A percentile compares a stretch with the other conserved stretches of the same genome.
These are phyloP conservation scores for Coemansia sp. DNA, from an alignment of 192 early-diverging fungal genomes.

Conservation along the genomic window DNA sequence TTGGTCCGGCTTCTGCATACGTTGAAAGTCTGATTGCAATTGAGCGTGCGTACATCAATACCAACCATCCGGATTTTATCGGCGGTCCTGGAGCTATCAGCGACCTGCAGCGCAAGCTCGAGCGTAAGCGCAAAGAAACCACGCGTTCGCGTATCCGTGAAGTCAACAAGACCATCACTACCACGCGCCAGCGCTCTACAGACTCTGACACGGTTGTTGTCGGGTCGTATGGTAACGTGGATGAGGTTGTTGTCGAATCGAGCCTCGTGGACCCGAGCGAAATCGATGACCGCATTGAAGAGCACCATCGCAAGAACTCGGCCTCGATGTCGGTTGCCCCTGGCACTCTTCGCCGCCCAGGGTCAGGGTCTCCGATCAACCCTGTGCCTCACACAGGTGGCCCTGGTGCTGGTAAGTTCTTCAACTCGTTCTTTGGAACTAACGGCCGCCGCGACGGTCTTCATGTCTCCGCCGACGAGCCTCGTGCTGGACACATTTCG, in stretches of 20 bases:
- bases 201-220: conserved; percentile 44
- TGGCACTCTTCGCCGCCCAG: conserved; percentile 23
- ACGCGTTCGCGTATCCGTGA: conserved; percentile 49
- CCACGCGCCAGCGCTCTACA: conserved; percentile 26
- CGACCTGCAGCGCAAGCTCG: conserved; percentile 63
- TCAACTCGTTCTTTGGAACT: conserved; percentile 49
- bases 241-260: conserved; percentile 21
- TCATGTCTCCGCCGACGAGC: conserved; percentile 38
- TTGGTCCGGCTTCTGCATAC: conserved; percentile 68
- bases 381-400: conserved; percentile 12
- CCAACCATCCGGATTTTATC: conserved; percentile 82
- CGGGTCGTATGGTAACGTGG: conserved; percentile 12
- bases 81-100: conserved; percentile 74
- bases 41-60: conserved; percentile 82
- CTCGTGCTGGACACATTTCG: conserved; percentile 30
- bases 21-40: conserved; percentile 80
- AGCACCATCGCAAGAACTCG: conserved; percentile 36
- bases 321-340: conserved; percentile 9
- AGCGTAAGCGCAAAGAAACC: conserved; percentile 58
- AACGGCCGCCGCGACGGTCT: conserved; percentile 32
- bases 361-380: conserved; percentile 30
- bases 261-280: conserved; percentile 34
- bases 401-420: conserved; percentile 30
- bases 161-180: conserved; percentile 22
- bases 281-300: conserved; percentile 45